Evolutionary conservation across 768 basidiomycete species (phyloP).

Genomic region (Termitomyces heimii): DNA sequence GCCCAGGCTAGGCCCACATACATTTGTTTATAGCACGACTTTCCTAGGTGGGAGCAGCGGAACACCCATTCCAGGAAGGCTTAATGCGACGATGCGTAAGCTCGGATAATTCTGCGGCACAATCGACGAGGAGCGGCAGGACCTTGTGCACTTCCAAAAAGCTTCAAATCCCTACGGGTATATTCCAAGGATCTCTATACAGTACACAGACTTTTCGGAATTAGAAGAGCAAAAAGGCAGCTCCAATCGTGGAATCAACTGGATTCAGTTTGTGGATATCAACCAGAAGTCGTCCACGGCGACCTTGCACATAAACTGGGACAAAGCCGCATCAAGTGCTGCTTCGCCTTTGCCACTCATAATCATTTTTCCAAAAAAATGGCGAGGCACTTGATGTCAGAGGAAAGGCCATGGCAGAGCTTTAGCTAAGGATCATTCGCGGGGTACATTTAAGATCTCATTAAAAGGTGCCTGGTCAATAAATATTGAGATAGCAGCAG

Average conservation of each 20-base stretch:
- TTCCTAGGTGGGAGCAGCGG: constrained; percentile 45
- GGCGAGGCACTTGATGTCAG: constrained; percentile 42
- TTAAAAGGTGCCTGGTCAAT: not conserved
- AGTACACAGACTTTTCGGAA: not conserved
- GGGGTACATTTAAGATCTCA: not conserved
- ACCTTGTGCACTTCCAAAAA: constrained; percentile 55
- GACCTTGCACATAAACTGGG: constrained; percentile 50
- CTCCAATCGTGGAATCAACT: constrained; percentile 54
- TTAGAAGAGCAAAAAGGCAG: not conserved
- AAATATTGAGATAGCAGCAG: not conserved
- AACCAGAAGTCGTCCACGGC: constrained; percentile 38
- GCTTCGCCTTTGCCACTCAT: constrained; percentile 54
- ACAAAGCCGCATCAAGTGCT: constrained; percentile 42
- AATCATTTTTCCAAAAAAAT: constrained; percentile 46
- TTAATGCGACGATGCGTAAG: constrained; percentile 57
- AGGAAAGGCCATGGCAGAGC: constrained; percentile 41
- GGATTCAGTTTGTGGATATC: constrained; percentile 47
- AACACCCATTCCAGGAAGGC: constrained; percentile 62
- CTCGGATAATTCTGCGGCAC: constrained; percentile 38
- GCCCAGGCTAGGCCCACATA: constrained; percentile 20
- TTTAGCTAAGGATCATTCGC: constrained; percentile 30
- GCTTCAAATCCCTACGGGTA: constrained; percentile 48
- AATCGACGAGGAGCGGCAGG: constrained; percentile 42
- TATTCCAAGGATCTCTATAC: not conserved
- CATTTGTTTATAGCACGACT: constrained; percentile 47